These are phyloP conservation scores for Zygosaccharomyces bisporus DNA, from an alignment of 805 yeast genomes.

Conservation along the genomic window DNA sequence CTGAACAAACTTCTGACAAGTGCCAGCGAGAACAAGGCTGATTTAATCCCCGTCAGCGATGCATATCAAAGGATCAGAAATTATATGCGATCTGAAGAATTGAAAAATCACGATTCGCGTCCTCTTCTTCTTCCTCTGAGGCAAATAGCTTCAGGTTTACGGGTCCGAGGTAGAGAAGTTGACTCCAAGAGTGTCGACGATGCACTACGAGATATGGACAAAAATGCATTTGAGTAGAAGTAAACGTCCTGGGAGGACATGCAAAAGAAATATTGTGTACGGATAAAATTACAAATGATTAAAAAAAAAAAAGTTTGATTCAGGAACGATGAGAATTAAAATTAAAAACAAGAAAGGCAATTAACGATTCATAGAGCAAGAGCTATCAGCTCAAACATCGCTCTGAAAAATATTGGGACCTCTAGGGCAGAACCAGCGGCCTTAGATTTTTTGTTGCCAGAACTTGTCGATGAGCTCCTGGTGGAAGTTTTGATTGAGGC, in stretches of 20 bases:
- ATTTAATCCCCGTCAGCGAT: conserved; percentile 80
- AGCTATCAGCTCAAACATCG: conserved; percentile 20
- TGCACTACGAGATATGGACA: conserved; percentile 75
- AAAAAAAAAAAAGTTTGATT: not conserved
- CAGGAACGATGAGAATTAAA: not conserved
- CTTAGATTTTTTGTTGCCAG: conserved; percentile 17
- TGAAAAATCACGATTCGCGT: conserved; percentile 1
- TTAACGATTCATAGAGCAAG: conserved; percentile 12
- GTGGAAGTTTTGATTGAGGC: conserved; percentile 26
- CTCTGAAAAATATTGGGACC: conserved; percentile 23
- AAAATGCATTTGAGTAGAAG: conserved; percentile 32
- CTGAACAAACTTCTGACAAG: not conserved
- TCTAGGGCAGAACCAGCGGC: conserved; percentile 22
- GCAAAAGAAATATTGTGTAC: not conserved
- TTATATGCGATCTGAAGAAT: conserved; percentile 50
- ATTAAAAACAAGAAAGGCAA: too few species aligned
- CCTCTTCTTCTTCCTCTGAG: conserved; percentile 6
- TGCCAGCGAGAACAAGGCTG: not conserved
- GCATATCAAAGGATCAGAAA: conserved; percentile 84
- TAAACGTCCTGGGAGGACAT: not conserved
- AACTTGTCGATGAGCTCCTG: conserved; percentile 16
- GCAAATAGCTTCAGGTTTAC: conserved; percentile 9
- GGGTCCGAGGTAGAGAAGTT: conserved; percentile 69
- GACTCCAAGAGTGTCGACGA: conserved; percentile 89
- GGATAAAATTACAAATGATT: conserved; percentile 1